Evolutionary conservation across 306 rosid genomes (phyloP).

Genomic region (Pueraria montana): DNA sequence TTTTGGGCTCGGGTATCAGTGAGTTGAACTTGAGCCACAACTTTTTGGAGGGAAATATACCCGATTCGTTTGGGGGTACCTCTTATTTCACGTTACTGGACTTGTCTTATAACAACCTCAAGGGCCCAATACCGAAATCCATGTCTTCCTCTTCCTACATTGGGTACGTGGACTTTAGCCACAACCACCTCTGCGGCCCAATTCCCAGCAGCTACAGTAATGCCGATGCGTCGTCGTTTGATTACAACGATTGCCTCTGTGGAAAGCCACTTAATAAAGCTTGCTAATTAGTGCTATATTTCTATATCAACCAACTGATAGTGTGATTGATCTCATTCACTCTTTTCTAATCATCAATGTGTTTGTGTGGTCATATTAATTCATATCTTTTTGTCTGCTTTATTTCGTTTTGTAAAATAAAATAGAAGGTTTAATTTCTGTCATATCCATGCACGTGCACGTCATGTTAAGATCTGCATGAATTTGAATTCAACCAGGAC

Average conservation of each 20-base stretch:
- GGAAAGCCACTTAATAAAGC: constrained; percentile 83
- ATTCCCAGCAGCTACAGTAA: constrained; percentile 70
- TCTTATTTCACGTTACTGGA: constrained; percentile 77
- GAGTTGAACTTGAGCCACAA: constrained; percentile 70
- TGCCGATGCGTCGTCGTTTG: constrained; percentile 74
- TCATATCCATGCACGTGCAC: constrained; percentile 2
- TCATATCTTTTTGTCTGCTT: not conserved
- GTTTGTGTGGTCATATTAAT: not conserved
- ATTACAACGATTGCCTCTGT: constrained; percentile 75
- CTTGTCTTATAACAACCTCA: constrained; percentile 64
- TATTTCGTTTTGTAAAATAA: constrained; percentile 32
- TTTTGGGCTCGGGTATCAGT: constrained; percentile 64
- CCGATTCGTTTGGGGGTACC: constrained; percentile 61
- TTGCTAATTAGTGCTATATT: constrained; percentile 50
- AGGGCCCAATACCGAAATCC: constrained; percentile 70
- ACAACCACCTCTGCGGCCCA: constrained; percentile 80
- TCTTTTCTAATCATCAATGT: not conserved
- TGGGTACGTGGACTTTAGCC: constrained; percentile 83
- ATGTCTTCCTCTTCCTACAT: constrained; percentile 63
- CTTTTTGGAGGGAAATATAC: constrained; percentile 58
- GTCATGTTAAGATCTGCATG: not conserved
- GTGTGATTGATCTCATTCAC: not conserved
- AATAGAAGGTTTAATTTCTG: not conserved
- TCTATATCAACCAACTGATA: not conserved
- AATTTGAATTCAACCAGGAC: not conserved